A percentile compares a stretch with the other conserved stretches of the same genome.
phyloP scores from a whole-genome alignment of 2,329 filamentous ascomycete genomes.

The Aaosphaeria arxii region DNA sequence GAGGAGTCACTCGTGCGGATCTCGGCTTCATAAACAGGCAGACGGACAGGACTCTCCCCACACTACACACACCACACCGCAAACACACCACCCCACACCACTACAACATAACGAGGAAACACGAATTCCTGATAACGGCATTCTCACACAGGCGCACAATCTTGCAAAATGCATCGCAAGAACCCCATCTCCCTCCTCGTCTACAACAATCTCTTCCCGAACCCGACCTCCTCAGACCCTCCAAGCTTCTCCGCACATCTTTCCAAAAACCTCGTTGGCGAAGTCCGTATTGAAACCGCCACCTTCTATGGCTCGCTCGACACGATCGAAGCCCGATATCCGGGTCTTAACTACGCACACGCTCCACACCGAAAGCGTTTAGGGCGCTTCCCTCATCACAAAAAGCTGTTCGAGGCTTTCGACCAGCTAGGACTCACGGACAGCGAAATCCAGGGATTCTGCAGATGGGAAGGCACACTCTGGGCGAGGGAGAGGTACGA shows the following conservation, averaged over 20 bases:
- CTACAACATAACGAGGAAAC: too few species aligned
- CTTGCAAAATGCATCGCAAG: conserved; percentile 64
- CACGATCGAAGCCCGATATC: conserved; percentile 77
- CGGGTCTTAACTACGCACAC: conserved; percentile 75
- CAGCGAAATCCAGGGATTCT: conserved; percentile 67
- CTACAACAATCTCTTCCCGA: conserved; percentile 71
- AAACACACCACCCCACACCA: neutral
- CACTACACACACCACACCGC: too few species aligned
- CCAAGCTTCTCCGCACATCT: conserved; percentile 69
- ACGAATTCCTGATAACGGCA: too few species aligned
- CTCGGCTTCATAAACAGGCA: too few species aligned
- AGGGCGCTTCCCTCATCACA: conserved; percentile 72
- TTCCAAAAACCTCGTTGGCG: conserved; percentile 67
- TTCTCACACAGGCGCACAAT: neutral
- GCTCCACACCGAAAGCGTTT: conserved; percentile 73
- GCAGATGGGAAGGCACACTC: conserved; percentile 79
- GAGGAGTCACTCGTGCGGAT: too few species aligned
- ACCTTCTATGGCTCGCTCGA: conserved; percentile 77
- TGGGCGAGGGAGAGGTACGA: conserved; percentile 82
- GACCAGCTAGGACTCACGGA: conserved; percentile 66
- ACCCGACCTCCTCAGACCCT: conserved; percentile 65
- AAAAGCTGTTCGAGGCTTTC: conserved; percentile 72
- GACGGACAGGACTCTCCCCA: too few species aligned
- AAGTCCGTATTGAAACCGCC: conserved; percentile 75
- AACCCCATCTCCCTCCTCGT: conserved; percentile 68